Base-by-base conservation (phyloP, 306 rosid species). In the Pyrus betulifolia region DNA sequence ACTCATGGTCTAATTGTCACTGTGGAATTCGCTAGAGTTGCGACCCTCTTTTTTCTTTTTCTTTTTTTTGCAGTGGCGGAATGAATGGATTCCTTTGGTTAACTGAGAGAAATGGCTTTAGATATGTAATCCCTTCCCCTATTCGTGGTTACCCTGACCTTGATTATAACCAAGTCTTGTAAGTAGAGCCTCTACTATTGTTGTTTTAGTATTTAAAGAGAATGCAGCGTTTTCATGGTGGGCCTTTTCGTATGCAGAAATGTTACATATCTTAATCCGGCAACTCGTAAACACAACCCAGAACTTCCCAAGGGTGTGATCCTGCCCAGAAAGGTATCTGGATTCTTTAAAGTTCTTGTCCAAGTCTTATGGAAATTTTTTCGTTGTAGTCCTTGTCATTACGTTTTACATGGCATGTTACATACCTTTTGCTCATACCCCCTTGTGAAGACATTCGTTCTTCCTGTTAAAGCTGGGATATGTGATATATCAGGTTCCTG, bases 1-100 rank as follows among this genome's bases (percentile, higher is more conserved):
- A 45, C 70, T 27, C 30, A 0, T 35, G 18, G 17, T 73, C 8
- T 59, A 14, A 58, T 74, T 44, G 59, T 27, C 57, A 42, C 18
- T 42, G 30, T 0, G 21, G 2, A 44, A 64, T 59, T 74, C 61
- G 46, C 58, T 45, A 11, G 45, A 61, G 21, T 70, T 57, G 33
- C 6, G 5, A 46, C 64, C 54, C 11, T 38, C 35, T 52, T 76
- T 18, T 66, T 54, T 19, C 72, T 76, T 38, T 67, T 67, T 9
- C 38, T 45, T 72, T 65, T 83, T 77, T 77, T 72, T 25, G 25
- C 91, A 95, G 98, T 40, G 92, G 86, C 72, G 97, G 98, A 71
- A 95, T 95, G 97, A 92, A 92, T 84, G 98, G 98, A 78, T 89
- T 11, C 82, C 78, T 92, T 72, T 90, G 91, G 93, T 74, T 85